phyloP scores from a whole-genome alignment of 108 stramenopile genomes.

The Cylindrotheca closterium region DNA sequence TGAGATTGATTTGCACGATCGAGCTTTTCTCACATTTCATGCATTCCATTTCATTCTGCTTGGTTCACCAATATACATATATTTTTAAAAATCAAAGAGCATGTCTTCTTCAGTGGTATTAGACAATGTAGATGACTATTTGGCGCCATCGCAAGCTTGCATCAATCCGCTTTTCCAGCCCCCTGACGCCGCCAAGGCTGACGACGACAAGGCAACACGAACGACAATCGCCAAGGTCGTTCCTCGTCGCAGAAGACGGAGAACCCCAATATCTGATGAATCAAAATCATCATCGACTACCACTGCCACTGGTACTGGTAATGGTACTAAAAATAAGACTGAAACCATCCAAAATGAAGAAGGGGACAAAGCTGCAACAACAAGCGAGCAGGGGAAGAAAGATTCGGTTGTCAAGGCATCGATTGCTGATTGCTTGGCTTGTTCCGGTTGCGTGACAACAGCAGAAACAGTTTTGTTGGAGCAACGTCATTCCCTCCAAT shows the following conservation, averaged over 20 bases:
- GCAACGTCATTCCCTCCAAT: conserved; percentile 76
- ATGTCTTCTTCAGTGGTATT: conserved; percentile 59
- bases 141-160: conserved; percentile 87
- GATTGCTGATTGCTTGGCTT: conserved; percentile 97
- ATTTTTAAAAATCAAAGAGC: too few relatives aligned
- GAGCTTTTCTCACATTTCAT: too few relatives aligned
- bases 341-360: neutral
- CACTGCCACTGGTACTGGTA: conserved; percentile 1
- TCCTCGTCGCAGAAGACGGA: conserved; percentile 28
- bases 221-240: conserved; percentile 18
- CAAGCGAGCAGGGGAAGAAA: conserved; percentile 27
- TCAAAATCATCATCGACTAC: conserved; percentile 1
- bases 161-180: conserved; percentile 83
- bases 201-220: neutral
- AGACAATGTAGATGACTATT: conserved; percentile 85
- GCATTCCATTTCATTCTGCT: too few relatives aligned
- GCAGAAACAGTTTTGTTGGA: conserved; percentile 97
- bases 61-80: too few relatives aligned
- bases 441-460: conserved; percentile 98
- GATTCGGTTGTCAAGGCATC: conserved; percentile 70
- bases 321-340: neutral
- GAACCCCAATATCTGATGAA: conserved; percentile 5
- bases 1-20: too few relatives aligned
- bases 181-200: neutral
- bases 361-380: conserved; percentile 4